A percentile compares a stretch with the other conserved stretches of the same genome.
Evolutionary conservation across 2,329 filamentous ascomycete genomes (phyloP).

Genomic region (Pseudophaeomoniella oleicola): DNA sequence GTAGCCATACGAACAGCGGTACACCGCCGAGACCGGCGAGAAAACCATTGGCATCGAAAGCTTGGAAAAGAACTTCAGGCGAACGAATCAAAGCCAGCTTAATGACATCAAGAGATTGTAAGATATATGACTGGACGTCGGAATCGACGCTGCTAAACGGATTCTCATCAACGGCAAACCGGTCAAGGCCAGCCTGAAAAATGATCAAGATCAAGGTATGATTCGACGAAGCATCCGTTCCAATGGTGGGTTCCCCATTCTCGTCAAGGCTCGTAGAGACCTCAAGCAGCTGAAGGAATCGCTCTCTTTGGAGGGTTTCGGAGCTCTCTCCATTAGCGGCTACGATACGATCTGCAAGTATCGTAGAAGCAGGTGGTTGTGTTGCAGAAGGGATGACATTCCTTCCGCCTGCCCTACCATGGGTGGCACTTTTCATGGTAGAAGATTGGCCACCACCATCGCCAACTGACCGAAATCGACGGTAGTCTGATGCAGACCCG

Average conservation of each 20-base stretch:
- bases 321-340: background rate
- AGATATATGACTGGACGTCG: constrained; percentile 30
- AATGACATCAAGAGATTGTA: constrained; percentile 66
- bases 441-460: too few relatives aligned
- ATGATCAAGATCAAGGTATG: constrained; percentile 74
- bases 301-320: constrained; percentile 3
- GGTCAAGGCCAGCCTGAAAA: constrained; percentile 57
- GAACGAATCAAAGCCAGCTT: constrained; percentile 60
- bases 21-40: constrained; percentile 18
- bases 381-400: background rate
- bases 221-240: constrained; percentile 61
- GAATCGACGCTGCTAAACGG: constrained; percentile 45
- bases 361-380: background rate
- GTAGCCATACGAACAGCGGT: constrained; percentile 39
- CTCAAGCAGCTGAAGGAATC: constrained; percentile 57
- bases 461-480: too few relatives aligned
- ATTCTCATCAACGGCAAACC: constrained; percentile 47
- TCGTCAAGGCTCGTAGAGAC: constrained; percentile 39
- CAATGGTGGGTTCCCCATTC: constrained; percentile 30
- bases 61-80: constrained; percentile 50
- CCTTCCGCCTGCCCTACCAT: background rate
- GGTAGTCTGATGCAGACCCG: too few relatives aligned
- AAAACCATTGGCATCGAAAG: constrained; percentile 17
- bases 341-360: background rate
- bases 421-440: background rate